Evolutionary conservation across 768 basidiomycete genomes (phyloP), one percentile per base, ranked within the genome.

Genomic region (Phylloporus arenicola): DNA sequence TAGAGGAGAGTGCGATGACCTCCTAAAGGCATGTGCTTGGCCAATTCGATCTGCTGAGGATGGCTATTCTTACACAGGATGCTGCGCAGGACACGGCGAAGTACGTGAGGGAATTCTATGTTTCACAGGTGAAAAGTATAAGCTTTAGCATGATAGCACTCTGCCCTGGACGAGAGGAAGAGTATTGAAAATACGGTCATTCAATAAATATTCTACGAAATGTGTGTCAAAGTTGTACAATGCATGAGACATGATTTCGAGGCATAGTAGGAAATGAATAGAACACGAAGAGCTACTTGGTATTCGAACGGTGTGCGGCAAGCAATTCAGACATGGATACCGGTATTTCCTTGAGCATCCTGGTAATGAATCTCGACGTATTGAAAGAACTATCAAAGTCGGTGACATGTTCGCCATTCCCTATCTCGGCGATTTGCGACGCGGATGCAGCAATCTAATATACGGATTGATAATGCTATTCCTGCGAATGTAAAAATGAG

Each of bases 1-100:
- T 63, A 77, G 84, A 56, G 89, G 89, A 0, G 71, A 73, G 50
- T 81, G 80, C 55, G 67, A 52, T 1, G 72, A 86, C 61, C 68
- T 92, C 39, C 64, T 92, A 45, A 62, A 72, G 63, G 88, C 79
- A 59, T n/a, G 40, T 6, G 29, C 14, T 30, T 42, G 27, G 34
- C 29, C 9, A n/a, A 1, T 37, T 39, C 25, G 3, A 38, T 22
- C 13, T 17, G 30, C 1, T 24, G n/a, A 30, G 6, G 3, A 33
- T 30, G 6, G 29, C 5, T 19, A 16, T 47, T 45, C 43, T 53
- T 20, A 43, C 22, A 41, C 17, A 33, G 13, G n/a, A 33, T 3
- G 9, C 8, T 31, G 17, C 30, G 19, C 50, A 77, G 75, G 77
- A 81, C 55, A 67, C 72, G 6, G 77, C 75, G 2, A 71, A 69